Evolutionary conservation across 441 rosid species (phyloP), one percentile per base, ranked within the genome.

Genomic region (Erodium trifolium): DNA sequence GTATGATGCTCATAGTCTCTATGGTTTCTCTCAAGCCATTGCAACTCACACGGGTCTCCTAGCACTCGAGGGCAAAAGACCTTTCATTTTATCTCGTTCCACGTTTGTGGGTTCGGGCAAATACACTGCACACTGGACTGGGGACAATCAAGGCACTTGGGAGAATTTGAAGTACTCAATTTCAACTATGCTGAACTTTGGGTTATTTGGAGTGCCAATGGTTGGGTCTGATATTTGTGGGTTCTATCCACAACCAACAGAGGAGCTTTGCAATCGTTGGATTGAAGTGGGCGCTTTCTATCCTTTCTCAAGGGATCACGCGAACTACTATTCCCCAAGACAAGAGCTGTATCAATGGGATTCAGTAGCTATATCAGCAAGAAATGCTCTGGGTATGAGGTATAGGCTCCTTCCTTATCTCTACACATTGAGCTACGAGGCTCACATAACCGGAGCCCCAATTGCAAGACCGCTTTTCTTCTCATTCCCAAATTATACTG

Each of bases 251-350:
- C 83, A 80, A 47, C 92, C 95, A 1, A 88, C 99, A 0, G 97
- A 91, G 74, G 97, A 94, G 83, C 91, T 94, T 19, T 94, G 99
- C 74, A 94, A 94, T 77, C 91, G 99, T 17, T 94, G 99, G 99
- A 94, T 94, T 10, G 97, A 94, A 76, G 85, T 94, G 0, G 99
- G 99, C 0, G 97, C 97, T 2, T 94, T 94, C 70, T 94, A 92
- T 29, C 97, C 99, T 0, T 94, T 94, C 81, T 90, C 98, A 1
- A 87, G 98, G 80, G 98, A 94, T 75, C 99, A 92, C 41, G 98
- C 99, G 0, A 88, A 94, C 70, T 91, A 65, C 83, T 88, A 91
- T 76, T 86, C 99, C 13, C 99, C 99, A 5, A 84, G 98, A 63
- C 94, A 94, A 76, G 97, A 94, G 85, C 97, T 94, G 68, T 92